Percentiles rank a stretch among this genome's conserved stretches.
Conservation (phyloP, 306 rosid genomes). For the Casuarina cunninghamiana region DNA sequence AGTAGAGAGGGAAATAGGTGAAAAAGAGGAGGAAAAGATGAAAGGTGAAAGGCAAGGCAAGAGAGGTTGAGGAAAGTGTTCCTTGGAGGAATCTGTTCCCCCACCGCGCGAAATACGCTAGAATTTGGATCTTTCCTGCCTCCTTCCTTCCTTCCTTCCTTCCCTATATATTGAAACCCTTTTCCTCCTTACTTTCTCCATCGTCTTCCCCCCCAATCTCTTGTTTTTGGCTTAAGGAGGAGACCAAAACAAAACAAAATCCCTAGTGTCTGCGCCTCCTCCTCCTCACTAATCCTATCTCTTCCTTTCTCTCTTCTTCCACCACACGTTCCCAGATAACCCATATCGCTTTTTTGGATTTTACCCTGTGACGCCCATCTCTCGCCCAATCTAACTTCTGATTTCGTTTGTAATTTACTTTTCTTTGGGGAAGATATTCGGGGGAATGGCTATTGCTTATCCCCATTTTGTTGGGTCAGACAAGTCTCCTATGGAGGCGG, state of each 20-base stretch:
- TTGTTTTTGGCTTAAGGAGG: conserved; percentile 1
- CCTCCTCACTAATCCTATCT: conserved; percentile 3
- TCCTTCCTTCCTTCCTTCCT: neutral
- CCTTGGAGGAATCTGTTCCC: conserved; percentile 1
- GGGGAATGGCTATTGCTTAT: conserved; percentile 51
- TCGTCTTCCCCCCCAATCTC: neutral
- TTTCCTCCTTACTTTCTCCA: neutral
- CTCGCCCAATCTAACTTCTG: neutral
- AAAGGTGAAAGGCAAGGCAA: neutral
- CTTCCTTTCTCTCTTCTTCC: neutral
- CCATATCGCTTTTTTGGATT: conserved; percentile 4
- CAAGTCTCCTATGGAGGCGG: conserved; percentile 63
- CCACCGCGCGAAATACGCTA: conserved; percentile 38
- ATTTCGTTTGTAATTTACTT: neutral
- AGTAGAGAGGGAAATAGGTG: too few relatives aligned
- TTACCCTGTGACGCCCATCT: neutral
- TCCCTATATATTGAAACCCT: neutral
- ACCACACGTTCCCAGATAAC: conserved; percentile 1
- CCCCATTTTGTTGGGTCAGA: conserved; percentile 54
- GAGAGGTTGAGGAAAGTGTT: neutral
- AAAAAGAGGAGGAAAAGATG: neutral
- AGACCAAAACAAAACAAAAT: neutral
- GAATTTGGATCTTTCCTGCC: neutral
- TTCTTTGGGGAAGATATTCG: neutral
- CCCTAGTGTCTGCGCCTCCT: conserved; percentile 6